phyloP scores from a whole-genome alignment of 1,284 basidiomycete genomes.

The Pisolithus thermaeus region DNA sequence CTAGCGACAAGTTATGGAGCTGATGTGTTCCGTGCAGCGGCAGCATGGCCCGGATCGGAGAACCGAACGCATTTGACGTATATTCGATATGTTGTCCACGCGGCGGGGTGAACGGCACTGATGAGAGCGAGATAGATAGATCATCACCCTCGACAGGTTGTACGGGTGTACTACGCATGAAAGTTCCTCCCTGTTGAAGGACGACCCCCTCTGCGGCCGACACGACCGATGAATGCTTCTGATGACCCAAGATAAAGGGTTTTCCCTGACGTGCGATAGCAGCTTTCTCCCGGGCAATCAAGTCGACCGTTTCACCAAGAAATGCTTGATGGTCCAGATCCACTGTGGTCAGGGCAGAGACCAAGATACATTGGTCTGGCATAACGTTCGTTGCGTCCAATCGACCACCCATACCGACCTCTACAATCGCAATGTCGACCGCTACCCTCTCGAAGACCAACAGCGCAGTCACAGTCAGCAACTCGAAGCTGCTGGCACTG shows the following conservation, averaged over 20 bases:
- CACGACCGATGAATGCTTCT: conserved; percentile 52
- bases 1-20: conserved; percentile 72
- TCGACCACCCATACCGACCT: conserved; percentile 93
- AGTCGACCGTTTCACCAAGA: conserved; percentile 70
- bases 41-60: conserved; percentile 36
- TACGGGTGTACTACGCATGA: conserved; percentile 35
- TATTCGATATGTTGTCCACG: conserved; percentile 41
- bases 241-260: conserved; percentile 72
- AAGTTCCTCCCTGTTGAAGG: conserved; percentile 32
- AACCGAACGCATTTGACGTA: conserved; percentile 36
- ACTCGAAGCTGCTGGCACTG: conserved; percentile 73
- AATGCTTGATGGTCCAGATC: conserved; percentile 93
- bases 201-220: conserved; percentile 38
- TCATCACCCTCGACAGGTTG: conserved; percentile 26
- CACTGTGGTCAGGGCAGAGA: conserved; percentile 80
- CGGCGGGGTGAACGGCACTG: conserved; percentile 32
- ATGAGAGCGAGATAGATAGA: conserved; percentile 27
- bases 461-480: conserved; percentile 78
- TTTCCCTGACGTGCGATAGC: conserved; percentile 69
- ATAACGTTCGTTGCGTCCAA: conserved; percentile 94
- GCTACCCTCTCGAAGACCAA: conserved; percentile 59
- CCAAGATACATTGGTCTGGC: conserved; percentile 61
- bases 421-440: conserved; percentile 82
- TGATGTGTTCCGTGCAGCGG: conserved; percentile 82
- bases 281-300: conserved; percentile 82